Evolutionary conservation across 2,329 filamentous ascomycete species (phyloP).

Genomic region (Diaporthe amygdali): DNA sequence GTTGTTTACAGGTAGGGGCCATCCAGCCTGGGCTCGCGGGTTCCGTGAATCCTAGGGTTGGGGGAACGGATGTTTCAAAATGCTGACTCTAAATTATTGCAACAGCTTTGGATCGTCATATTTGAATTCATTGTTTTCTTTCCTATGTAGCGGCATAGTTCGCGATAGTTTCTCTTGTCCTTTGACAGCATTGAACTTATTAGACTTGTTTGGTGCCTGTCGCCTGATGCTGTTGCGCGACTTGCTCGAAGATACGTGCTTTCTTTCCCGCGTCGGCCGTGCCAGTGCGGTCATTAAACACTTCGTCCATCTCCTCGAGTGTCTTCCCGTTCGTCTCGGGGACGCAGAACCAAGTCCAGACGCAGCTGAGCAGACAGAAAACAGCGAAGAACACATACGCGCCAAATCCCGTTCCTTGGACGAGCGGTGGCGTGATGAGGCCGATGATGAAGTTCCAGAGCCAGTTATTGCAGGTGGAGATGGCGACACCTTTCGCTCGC

Average conservation of each 20-base stretch:
- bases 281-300: slow-evolving; percentile 37
- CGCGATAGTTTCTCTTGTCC: no score
- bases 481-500: slow-evolving; percentile 66
- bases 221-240: not conserved
- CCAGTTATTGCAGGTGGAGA: slow-evolving; percentile 65
- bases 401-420: slow-evolving; percentile 5
- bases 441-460: slow-evolving; percentile 66
- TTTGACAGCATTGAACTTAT: no score
- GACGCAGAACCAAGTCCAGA: slow-evolving; percentile 19
- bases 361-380: slow-evolving; percentile 4
- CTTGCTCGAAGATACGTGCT: not conserved
- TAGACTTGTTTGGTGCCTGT: no score
- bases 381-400: slow-evolving; percentile 19
- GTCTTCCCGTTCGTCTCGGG: slow-evolving; percentile 17
- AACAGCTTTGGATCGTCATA: no score
- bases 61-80: no score
- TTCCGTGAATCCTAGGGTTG: no score
- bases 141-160: no score
- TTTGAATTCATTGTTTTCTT: no score
- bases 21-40: no score
- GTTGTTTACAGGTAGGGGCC: no score
- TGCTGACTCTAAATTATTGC: no score
- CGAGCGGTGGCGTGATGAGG: not conserved
- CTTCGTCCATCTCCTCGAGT: slow-evolving; percentile 21
- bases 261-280: slow-evolving; percentile 28